phyloP scores from a whole-genome alignment of 495 filamentous ascomycete species.

The Tuber borchii region DNA sequence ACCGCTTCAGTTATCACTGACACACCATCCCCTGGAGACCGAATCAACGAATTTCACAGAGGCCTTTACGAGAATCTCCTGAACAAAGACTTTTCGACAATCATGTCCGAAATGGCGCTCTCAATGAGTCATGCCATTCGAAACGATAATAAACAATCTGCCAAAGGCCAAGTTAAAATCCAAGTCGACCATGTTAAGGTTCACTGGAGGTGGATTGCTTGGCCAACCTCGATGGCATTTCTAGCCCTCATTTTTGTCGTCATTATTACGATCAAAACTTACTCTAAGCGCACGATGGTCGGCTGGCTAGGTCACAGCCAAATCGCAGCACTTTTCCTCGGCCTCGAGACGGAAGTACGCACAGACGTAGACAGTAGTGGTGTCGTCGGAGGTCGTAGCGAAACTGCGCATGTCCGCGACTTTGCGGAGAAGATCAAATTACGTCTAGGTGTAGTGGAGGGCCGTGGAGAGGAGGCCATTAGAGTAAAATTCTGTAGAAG shows the following conservation, averaged over 20 bases:
- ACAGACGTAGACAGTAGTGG: slow-evolving; percentile 20
- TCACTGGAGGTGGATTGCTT: slow-evolving; percentile 30
- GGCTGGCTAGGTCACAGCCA: slow-evolving; percentile 31
- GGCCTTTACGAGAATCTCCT: slow-evolving; percentile 27
- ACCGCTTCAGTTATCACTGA: background rate
- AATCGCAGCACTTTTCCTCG: slow-evolving; percentile 25
- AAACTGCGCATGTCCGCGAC: slow-evolving; percentile 14
- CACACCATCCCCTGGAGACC: slow-evolving; percentile 7
- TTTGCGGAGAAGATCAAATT: slow-evolving; percentile 34
- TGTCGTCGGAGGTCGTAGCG: slow-evolving; percentile 13
- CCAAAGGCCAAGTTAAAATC: slow-evolving; percentile 7
- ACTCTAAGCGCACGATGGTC: slow-evolving; percentile 6
- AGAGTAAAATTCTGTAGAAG: background rate
- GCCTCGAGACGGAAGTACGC: slow-evolving; percentile 23
- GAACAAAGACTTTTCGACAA: slow-evolving; percentile 6
- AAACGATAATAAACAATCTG: slow-evolving; percentile 13
- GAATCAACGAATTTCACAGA: slow-evolving; percentile 30
- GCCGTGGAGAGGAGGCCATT: slow-evolving; percentile 7
- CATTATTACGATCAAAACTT: slow-evolving; percentile 1
- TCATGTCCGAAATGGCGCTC: slow-evolving; percentile 16
- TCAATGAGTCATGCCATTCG: slow-evolving; percentile 28
- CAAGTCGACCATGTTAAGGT: slow-evolving; percentile 6
- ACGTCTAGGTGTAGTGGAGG: slow-evolving; percentile 19
- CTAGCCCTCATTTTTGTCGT: slow-evolving; percentile 8
- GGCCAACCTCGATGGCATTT: slow-evolving; percentile 17